phyloP scores from a whole-genome alignment of 495 filamentous ascomycete species.

The Trypethelium eluteriae region DNA sequence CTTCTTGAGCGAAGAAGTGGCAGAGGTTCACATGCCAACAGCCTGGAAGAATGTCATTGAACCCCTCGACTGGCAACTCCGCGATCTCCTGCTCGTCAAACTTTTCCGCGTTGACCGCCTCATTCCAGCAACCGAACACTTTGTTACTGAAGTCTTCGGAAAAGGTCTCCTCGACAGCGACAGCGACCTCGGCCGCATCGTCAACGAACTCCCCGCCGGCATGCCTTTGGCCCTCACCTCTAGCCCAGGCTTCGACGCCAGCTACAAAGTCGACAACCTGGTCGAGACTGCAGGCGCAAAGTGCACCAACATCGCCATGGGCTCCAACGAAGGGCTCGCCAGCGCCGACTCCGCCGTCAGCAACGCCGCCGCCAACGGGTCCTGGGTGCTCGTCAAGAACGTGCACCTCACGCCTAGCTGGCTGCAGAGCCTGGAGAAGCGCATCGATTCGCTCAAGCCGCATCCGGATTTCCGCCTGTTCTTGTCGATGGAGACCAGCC shows the following conservation, averaged over 20 bases:
- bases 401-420: conserved; percentile 92
- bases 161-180: conserved; percentile 67
- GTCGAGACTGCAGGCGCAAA: conserved; percentile 72
- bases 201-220: conserved; percentile 72
- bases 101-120: conserved; percentile 92
- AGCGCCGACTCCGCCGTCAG: conserved; percentile 92
- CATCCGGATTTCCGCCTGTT: conserved; percentile 92
- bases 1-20: conserved; percentile 78
- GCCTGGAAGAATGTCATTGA: conserved; percentile 61
- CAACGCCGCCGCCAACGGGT: conserved; percentile 84
- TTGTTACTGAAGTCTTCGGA: conserved; percentile 87
- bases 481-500: conserved; percentile 94
- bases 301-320: conserved; percentile 98
- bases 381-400: conserved; percentile 98
- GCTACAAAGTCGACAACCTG: conserved; percentile 94
- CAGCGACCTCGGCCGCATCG: conserved; percentile 76
- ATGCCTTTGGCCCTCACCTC: conserved; percentile 87
- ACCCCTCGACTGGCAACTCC: conserved; percentile 66
- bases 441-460: conserved; percentile 88
- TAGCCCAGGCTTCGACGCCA: conserved; percentile 93
- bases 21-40: conserved; percentile 75
- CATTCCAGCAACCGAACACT: conserved; percentile 82
- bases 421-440: conserved; percentile 95
- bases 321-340: conserved; percentile 85
- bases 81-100: conserved; percentile 81